A percentile compares a stretch with the other conserved stretches of the same genome.
Evolutionary conservation across 2,329 filamentous ascomycete genomes (phyloP).

Genomic region (Botryotinia convoluta): DNA sequence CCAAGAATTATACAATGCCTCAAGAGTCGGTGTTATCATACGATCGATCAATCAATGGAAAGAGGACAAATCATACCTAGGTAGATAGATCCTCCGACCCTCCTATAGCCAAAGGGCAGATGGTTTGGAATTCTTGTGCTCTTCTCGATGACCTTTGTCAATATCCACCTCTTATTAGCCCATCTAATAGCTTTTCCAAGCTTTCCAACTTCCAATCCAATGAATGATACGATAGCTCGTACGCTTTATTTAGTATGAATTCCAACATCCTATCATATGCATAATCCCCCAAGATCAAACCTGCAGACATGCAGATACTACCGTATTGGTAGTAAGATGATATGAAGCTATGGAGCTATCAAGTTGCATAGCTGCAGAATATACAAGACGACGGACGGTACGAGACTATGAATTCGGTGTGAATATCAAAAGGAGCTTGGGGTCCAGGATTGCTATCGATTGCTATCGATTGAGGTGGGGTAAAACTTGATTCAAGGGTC

Average conservation of each 20-base stretch:
- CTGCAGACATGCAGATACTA: not conserved
- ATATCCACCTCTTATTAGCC: not conserved
- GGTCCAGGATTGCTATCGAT: not conserved
- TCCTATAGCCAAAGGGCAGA: not conserved
- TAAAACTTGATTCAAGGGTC: slow-evolving; percentile 1
- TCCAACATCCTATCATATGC: not conserved
- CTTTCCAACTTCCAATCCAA: not conserved
- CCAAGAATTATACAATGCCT: not conserved
- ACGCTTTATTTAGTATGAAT: not conserved
- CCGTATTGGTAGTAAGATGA: not conserved
- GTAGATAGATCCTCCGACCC: not conserved
- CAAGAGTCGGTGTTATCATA: not conserved
- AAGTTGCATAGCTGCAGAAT: not conserved
- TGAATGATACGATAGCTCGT: not conserved
- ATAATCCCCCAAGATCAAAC: not conserved
- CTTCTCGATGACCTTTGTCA: not conserved
- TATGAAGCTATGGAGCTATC: not conserved
- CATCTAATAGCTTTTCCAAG: not conserved
- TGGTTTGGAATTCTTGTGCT: not conserved
- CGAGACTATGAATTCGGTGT: not conserved
- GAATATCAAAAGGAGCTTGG: not conserved
- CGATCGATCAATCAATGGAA: not conserved
- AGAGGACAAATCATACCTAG: no score
- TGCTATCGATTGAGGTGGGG: not conserved
- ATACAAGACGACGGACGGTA: no score